Conservation (phyloP, 2,329 filamentous ascomycete genomes). For the Fusarium continuum region DNA sequence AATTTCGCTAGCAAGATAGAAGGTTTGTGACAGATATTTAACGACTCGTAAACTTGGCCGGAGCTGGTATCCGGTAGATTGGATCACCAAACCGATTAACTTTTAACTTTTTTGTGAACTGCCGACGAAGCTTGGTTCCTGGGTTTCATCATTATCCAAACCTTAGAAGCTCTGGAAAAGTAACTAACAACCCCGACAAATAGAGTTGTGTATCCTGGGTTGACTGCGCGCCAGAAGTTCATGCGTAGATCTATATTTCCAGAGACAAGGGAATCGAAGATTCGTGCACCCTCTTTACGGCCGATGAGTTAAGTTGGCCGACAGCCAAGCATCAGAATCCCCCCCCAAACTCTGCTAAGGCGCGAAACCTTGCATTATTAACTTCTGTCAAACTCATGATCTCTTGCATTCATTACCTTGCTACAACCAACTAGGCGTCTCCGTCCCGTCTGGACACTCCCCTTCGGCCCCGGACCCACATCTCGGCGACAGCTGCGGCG, state of each 20-base stretch:
- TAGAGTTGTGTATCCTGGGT: background rate
- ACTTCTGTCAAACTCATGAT: slow-evolving; percentile 13
- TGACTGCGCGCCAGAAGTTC: background rate
- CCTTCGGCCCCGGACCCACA: slow-evolving; percentile 16
- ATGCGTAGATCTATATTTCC: slow-evolving; percentile 31
- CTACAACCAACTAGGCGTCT: background rate
- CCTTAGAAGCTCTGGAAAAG: background rate
- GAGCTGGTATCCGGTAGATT: background rate
- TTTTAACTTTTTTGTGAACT: background rate
- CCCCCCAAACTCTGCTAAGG: background rate
- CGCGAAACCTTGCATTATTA: background rate
- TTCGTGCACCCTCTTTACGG: background rate
- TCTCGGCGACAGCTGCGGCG: slow-evolving; percentile 4
- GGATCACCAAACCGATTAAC: background rate
- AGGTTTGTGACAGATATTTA: too few species aligned
- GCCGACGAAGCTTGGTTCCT: background rate
- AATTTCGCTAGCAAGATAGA: background rate
- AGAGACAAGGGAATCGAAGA: background rate
- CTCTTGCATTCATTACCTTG: slow-evolving; percentile 2
- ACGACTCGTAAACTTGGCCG: too few species aligned
- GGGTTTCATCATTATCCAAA: background rate
- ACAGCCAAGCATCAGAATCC: background rate
- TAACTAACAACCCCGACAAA: background rate
- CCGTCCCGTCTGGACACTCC: background rate
- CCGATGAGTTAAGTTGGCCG: slow-evolving; percentile 1